A percentile compares a stretch with the other conserved stretches of the same genome.
phyloP scores from a whole-genome alignment of 306 rosid species.

The Coriaria nepalensis region DNA sequence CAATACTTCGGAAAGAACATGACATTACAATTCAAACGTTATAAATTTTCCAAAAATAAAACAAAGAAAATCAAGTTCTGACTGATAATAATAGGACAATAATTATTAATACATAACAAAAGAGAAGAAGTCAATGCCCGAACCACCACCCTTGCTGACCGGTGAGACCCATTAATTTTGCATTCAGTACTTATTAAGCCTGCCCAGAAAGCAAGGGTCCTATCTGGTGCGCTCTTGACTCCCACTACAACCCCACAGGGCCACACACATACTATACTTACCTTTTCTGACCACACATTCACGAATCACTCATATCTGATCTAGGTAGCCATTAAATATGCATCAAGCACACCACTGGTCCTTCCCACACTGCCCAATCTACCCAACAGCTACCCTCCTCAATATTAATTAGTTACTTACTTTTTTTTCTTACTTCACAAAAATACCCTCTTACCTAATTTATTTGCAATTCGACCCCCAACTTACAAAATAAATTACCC shows the following conservation, averaged over 20 bases:
- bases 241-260: constrained; percentile 30
- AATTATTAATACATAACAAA: constrained; percentile 4
- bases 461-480: too few species aligned
- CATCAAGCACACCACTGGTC: too few species aligned
- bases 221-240: constrained; percentile 99
- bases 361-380: too few species aligned
- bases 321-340: too few species aligned
- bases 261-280: not conserved
- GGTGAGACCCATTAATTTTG: constrained; percentile 16
- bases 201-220: constrained; percentile 39
- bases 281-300: not conserved
- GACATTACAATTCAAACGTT: not conserved
- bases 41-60: constrained; percentile 2
- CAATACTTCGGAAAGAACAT: too few species aligned
- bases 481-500: too few species aligned
- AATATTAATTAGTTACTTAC: too few species aligned
- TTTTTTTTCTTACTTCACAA: too few species aligned
- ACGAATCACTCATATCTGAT: not conserved
- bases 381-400: too few species aligned
- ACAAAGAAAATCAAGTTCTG: constrained; percentile 1
- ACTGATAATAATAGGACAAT: constrained; percentile 10
- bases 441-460: too few species aligned
- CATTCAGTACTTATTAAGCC: constrained; percentile 10
- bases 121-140: constrained; percentile 99
- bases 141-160: constrained; percentile 70